phyloP scores from a whole-genome alignment of 83 land plant species.

The Thuja plicata region DNA sequence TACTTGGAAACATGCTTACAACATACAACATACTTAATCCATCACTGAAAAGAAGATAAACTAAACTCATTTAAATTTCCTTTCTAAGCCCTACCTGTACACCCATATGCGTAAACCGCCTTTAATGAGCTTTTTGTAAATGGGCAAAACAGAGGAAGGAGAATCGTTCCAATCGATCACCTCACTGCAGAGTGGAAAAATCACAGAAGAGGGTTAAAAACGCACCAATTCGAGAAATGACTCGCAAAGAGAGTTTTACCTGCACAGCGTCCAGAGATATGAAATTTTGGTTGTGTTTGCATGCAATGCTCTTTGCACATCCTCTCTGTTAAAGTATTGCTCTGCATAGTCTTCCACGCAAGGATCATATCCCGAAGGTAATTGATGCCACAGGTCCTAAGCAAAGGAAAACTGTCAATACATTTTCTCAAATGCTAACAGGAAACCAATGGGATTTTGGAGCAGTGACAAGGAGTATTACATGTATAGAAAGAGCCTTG shows the following conservation, averaged over 20 bases:
- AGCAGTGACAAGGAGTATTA: background rate
- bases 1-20: background rate
- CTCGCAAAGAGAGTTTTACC: slow-evolving; percentile 19
- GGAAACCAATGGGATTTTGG: background rate
- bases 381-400: slow-evolving; percentile 34
- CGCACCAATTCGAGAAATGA: background rate
- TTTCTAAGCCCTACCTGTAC: slow-evolving; percentile 35
- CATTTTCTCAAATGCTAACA: slow-evolving; percentile 13
- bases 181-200: slow-evolving; percentile 24
- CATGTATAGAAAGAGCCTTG: slow-evolving; percentile 19
- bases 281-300: slow-evolving; percentile 52
- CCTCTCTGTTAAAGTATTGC: slow-evolving; percentile 49
- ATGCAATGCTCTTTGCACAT: slow-evolving; percentile 64
- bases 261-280: slow-evolving; percentile 51
- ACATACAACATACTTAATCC: background rate
- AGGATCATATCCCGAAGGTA: slow-evolving; percentile 53
- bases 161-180: slow-evolving; percentile 42
- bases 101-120: slow-evolving; percentile 58
- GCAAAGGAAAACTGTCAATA: background rate
- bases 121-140: slow-evolving; percentile 39
- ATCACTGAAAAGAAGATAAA: background rate
- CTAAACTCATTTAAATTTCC: background rate
- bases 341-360: slow-evolving; percentile 40
- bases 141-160: slow-evolving; percentile 40
- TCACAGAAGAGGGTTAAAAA: background rate